Evolutionary conservation across 176 grass and related monocot species (phyloP), one percentile per base, ranked within the genome.

Genomic region (Coix lacrymajobi): DNA sequence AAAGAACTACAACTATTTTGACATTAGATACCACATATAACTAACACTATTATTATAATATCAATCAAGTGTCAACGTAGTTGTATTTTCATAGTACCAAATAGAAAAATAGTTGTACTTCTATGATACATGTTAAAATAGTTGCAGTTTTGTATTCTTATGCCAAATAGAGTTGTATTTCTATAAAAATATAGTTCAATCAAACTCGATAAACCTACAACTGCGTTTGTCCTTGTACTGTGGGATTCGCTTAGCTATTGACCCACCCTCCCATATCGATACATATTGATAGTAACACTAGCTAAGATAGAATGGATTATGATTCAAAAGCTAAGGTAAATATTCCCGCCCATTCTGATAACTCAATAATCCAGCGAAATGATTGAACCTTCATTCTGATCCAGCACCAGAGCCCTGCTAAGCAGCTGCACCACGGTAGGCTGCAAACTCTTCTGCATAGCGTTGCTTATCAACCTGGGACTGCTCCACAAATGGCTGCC

Each of bases 391-490:
- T 87, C 80, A 92, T 20, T 86, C 85, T 7, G 82, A 95, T 24
- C 81, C 93, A 80, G 83, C 63, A 2, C 69, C 85, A 1, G 88
- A 82, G 36, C 86, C 84, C 11, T 86, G 45, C 11, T 84, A 45
- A 73, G 86, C 63, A 1, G 32, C 39, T 48, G 61, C 90, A 52
- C 86, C 85, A 1, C 87, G 87, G 46, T 93, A 96, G 1, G 65
- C 83, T 2, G 85, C 93, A 41, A 85, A 85, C 78, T 92, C 90
- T 19, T 96, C 86, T 29, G 78, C 87, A 22, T 93, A 96, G 62
- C 93, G 90, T 68, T 93, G 88, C 20, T 87, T 84, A 45, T 96
- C 93, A 14, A 75, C 88, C 57, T 87, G 69, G 61, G 88, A 89
- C 81, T 89, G 91, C 29, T 89, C 75, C 20, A 93, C 28, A 16